Conservation (phyloP, 2,329 filamentous ascomycete genomes). For the Colletotrichum sp. region DNA sequence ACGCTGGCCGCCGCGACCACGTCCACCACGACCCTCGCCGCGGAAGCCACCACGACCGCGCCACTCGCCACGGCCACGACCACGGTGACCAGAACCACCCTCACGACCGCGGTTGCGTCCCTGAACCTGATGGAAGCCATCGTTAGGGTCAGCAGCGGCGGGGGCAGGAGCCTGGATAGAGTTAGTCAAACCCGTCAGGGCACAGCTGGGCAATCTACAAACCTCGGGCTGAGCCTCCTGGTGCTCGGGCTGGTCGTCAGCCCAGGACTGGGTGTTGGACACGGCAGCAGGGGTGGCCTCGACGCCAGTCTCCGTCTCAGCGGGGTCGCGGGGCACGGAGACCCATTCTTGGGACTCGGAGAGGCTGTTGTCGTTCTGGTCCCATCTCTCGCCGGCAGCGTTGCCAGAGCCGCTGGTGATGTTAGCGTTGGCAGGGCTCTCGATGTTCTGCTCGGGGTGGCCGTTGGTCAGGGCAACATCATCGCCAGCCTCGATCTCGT, state of each 20-base stretch:
- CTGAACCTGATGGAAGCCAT: constrained; percentile 77
- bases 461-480: constrained; percentile 47
- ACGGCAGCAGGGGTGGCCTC: constrained; percentile 64
- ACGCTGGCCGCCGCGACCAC: constrained; percentile 42
- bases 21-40: constrained; percentile 49
- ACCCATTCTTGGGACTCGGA: constrained; percentile 73
- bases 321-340: constrained; percentile 62
- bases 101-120: constrained; percentile 62
- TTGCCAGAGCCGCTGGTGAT: constrained; percentile 61
- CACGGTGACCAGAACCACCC: constrained; percentile 41
- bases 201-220: constrained; percentile 22
- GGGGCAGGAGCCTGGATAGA: constrained; percentile 26
- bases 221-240: constrained; percentile 57
- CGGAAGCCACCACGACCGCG: constrained; percentile 57
- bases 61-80: constrained; percentile 50
- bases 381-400: constrained; percentile 72
- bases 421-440: constrained; percentile 53
- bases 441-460: constrained; percentile 42
- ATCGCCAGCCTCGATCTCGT: constrained; percentile 64
- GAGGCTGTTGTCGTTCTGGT: constrained; percentile 50
- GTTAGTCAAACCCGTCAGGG: not conserved
- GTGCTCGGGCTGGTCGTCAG: constrained; percentile 79
- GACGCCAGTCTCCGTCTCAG: constrained; percentile 74
- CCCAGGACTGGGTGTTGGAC: constrained; percentile 73
- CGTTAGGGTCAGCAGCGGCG: constrained; percentile 48